phyloP scores from a whole-genome alignment of 208 protist genomes.

The Trypanosoma boissoni region DNA sequence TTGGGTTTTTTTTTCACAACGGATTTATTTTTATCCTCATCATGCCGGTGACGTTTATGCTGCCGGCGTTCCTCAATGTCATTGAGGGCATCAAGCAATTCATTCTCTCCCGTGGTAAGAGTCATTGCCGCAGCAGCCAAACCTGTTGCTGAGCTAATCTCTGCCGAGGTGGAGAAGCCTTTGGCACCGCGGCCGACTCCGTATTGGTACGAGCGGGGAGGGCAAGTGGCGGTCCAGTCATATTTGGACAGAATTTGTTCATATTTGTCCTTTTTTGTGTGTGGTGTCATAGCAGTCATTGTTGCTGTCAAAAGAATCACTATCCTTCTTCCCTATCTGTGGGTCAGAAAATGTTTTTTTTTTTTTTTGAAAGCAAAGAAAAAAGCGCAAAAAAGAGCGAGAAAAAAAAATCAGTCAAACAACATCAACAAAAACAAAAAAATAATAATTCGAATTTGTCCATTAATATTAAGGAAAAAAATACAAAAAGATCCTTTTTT shows the following conservation, averaged over 20 bases:
- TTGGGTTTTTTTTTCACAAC: conserved; percentile 7
- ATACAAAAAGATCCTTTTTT: background rate
- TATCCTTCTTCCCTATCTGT: too few relatives aligned
- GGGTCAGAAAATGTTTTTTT: background rate
- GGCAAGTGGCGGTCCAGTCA: conserved; percentile 65
- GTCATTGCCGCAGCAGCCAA: background rate
- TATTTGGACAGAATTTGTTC: conserved; percentile 68
- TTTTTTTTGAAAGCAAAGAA: background rate
- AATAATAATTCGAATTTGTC: too few relatives aligned
- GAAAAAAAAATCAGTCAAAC: too few relatives aligned
- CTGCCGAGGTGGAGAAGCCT: conserved; percentile 67
- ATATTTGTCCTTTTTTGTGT: conserved; percentile 52
- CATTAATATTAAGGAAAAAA: background rate
- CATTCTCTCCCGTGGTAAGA: conserved; percentile 20
- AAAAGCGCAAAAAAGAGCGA: too few relatives aligned
- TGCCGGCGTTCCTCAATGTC: conserved; percentile 47
- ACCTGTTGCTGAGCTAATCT: conserved; percentile 43
- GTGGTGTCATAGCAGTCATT: conserved; percentile 12
- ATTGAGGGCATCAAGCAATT: conserved; percentile 35
- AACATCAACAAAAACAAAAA: too few relatives aligned
- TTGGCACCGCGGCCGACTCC: conserved; percentile 78
- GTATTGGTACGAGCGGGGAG: conserved; percentile 75
- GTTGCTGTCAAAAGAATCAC: background rate
- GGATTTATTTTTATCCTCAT: too few relatives aligned
- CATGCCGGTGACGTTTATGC: conserved; percentile 11